phyloP scores from a whole-genome alignment of 2,329 filamentous ascomycete species.

The Thelonectria blattea region DNA sequence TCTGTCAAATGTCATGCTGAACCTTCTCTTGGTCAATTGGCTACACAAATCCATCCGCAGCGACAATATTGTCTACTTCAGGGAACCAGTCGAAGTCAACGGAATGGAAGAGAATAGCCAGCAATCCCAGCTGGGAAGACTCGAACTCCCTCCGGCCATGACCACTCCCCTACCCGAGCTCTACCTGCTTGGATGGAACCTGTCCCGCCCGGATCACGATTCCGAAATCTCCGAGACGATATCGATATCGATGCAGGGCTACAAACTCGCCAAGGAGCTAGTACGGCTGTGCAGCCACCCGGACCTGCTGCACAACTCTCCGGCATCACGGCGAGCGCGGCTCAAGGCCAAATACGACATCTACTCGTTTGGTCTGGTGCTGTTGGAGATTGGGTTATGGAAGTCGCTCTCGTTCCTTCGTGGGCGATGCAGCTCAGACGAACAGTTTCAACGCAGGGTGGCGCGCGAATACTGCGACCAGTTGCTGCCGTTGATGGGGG shows the following conservation, averaged over 20 bases:
- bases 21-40: not conserved
- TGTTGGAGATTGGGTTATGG: not conserved
- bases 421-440: not conserved
- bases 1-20: not conserved
- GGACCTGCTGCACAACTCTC: not conserved
- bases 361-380: not conserved
- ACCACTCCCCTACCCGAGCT: not conserved
- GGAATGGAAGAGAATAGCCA: not conserved
- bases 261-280: not conserved
- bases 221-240: not conserved
- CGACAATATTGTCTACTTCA: not conserved
- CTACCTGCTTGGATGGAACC: not conserved
- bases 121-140: not conserved
- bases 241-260: not conserved
- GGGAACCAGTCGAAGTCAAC: not conserved
- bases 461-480: not conserved
- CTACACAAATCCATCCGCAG: not conserved
- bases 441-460: not conserved
- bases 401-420: not conserved
- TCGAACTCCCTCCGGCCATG: not conserved
- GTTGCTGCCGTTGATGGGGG: not conserved
- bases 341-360: not conserved
- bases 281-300: not conserved
- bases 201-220: not conserved
- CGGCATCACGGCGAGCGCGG: not conserved